Conservation (phyloP, 805 yeast species). For the Saccharomycopsis microspora region DNA sequence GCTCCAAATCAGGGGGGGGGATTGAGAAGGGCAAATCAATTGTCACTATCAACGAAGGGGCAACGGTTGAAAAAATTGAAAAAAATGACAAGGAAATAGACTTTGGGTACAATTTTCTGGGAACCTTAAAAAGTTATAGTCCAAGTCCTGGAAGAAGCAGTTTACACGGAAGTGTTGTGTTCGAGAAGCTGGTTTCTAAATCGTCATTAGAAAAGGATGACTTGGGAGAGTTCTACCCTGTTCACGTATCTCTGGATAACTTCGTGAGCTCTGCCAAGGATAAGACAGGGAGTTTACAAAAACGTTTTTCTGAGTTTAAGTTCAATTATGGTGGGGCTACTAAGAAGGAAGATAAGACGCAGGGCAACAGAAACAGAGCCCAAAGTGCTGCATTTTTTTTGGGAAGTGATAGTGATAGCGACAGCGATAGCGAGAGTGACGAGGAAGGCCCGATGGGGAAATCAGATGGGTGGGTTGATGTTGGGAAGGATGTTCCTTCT, state of each 20-base stretch:
- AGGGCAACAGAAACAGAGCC: background rate
- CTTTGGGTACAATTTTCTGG: no score
- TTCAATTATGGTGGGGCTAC: background rate
- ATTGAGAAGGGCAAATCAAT: no score
- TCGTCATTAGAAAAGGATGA: background rate
- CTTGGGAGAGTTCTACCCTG: background rate
- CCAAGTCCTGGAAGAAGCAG: no score
- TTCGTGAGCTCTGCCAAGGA: conserved; percentile 1
- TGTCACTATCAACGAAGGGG: no score
- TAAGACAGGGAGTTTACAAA: background rate
- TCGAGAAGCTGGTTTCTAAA: conserved; percentile 8
- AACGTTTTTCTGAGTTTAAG: background rate
- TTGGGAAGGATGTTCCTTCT: no score
- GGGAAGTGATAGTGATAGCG: conserved; percentile 2
- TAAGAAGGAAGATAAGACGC: background rate
- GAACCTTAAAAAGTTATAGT: no score
- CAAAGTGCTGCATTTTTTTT: conserved; percentile 12
- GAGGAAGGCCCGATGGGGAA: background rate
- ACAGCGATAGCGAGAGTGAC: conserved; percentile 2
- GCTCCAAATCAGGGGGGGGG: no score
- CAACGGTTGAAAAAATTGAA: background rate
- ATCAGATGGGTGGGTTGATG: no score
- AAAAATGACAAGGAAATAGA: background rate
- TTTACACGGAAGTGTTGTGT: background rate
- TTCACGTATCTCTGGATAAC: background rate